phyloP scores from a whole-genome alignment of 169 alveolate genomes.

The Cryptosporidium xiaoi region DNA sequence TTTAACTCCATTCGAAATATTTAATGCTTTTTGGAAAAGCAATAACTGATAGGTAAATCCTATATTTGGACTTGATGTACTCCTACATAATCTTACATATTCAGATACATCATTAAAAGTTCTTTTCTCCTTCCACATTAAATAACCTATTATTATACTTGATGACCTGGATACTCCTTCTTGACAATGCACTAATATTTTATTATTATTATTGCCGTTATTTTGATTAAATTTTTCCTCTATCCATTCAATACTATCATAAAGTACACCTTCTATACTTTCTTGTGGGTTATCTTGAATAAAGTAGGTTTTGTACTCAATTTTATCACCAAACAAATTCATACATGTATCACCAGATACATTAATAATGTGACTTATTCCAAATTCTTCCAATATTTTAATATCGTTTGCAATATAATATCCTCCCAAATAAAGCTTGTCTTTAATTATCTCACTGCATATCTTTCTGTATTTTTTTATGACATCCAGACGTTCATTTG shows the following conservation, averaged over 20 bases:
- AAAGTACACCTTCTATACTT: conserved; percentile 73
- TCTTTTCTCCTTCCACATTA: conserved; percentile 76
- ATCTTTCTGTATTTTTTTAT: conserved; percentile 29
- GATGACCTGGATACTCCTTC: conserved; percentile 80
- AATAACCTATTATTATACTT: conserved; percentile 77
- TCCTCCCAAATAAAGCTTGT: conserved; percentile 74
- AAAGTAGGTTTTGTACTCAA: conserved; percentile 74
- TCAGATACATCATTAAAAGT: conserved; percentile 77
- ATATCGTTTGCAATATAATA: conserved; percentile 61
- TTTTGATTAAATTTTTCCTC: conserved; percentile 33
- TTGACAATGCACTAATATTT: conserved; percentile 78
- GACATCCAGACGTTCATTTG: conserved; percentile 56
- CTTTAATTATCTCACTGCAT: conserved; percentile 74
- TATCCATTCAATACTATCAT: conserved; percentile 74
- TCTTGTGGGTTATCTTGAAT: conserved; percentile 74
- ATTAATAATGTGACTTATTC: conserved; percentile 76
- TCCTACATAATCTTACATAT: conserved; percentile 77
- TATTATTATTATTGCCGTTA: conserved; percentile 7
- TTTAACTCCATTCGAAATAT: background rate
- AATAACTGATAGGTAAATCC: conserved; percentile 77
- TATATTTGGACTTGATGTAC: conserved; percentile 77
- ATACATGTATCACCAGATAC: conserved; percentile 75
- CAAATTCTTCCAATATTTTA: conserved; percentile 22
- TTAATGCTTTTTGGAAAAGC: conserved; percentile 39
- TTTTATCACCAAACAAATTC: conserved; percentile 29